These are phyloP conservation scores for Malassezia equina DNA, from an alignment of 1,284 basidiomycete genomes.

Conservation along the genomic window DNA sequence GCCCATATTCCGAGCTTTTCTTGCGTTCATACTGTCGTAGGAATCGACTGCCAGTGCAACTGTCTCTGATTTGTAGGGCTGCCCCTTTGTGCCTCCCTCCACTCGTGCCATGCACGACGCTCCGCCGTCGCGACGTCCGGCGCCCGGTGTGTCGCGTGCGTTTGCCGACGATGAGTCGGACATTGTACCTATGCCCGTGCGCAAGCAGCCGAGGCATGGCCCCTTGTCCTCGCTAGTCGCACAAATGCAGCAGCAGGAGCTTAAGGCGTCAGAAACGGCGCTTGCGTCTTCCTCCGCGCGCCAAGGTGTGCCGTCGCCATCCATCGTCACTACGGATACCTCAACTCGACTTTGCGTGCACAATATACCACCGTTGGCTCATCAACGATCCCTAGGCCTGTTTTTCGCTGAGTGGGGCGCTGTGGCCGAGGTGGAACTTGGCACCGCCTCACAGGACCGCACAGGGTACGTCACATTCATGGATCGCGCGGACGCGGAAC, in stretches of 20 bases:
- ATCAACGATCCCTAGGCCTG: slow-evolving; percentile 68
- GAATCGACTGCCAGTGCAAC: slow-evolving; percentile 18
- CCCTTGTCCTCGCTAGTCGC: neutral
- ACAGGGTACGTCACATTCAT: slow-evolving; percentile 94
- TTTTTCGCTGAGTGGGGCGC: slow-evolving; percentile 63
- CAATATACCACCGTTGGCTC: slow-evolving; percentile 72
- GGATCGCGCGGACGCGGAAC: slow-evolving; percentile 78
- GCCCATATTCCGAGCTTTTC: slow-evolving; percentile 21
- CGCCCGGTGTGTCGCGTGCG: slow-evolving; percentile 10
- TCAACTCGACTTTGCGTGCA: slow-evolving; percentile 73
- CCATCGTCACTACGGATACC: neutral
- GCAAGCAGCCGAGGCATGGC: neutral
- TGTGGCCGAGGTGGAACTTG: slow-evolving; percentile 53
- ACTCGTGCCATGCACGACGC: neutral
- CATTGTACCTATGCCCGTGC: neutral
- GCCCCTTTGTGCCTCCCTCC: no score
- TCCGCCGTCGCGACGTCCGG: neutral
- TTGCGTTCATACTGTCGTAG: slow-evolving; percentile 1
- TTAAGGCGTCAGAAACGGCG: neutral
- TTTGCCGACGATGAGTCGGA: slow-evolving; percentile 22
- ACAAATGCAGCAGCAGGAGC: slow-evolving; percentile 39
- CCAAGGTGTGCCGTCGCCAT: neutral
- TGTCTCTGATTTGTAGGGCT: no score
- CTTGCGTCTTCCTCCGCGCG: neutral
- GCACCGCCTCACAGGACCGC: slow-evolving; percentile 54